phyloP scores from a whole-genome alignment of 176 grass and related monocot genomes.

The Carex pumila region DNA sequence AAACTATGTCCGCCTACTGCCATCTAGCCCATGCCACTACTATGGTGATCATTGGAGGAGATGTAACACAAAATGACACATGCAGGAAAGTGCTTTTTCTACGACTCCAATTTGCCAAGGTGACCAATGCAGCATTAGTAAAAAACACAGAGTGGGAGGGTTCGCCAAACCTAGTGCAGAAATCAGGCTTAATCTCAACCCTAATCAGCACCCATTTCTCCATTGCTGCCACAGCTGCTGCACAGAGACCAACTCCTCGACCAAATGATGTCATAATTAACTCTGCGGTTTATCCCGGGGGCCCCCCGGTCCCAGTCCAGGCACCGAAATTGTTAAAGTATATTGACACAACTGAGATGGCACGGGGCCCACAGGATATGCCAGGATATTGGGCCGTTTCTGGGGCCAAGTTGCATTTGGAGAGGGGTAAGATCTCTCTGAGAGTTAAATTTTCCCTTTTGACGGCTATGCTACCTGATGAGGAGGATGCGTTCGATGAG shows the following conservation, averaged over 20 bases:
- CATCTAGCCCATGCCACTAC: not conserved
- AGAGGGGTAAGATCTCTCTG: slow-evolving; percentile 82
- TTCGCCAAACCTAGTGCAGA: slow-evolving; percentile 77
- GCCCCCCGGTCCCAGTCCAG: slow-evolving; percentile 72
- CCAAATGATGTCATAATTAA: slow-evolving; percentile 80
- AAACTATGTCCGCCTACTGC: not conserved
- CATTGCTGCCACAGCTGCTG: slow-evolving; percentile 37
- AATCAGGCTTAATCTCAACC: slow-evolving; percentile 87
- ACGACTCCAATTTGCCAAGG: slow-evolving; percentile 56
- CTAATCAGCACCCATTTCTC: slow-evolving; percentile 96
- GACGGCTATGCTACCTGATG: slow-evolving; percentile 58
- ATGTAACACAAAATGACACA: not conserved
- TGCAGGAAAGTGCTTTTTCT: slow-evolving; percentile 85
- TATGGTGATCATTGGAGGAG: not conserved
- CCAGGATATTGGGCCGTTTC: slow-evolving; percentile 95
- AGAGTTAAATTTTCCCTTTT: slow-evolving; percentile 71
- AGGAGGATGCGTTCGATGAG: slow-evolving; percentile 40
- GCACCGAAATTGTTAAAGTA: slow-evolving; percentile 78
- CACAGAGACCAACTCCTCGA: slow-evolving; percentile 51
- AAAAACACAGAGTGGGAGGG: slow-evolving; percentile 76
- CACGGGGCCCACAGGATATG: slow-evolving; percentile 70
- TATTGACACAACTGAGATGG: slow-evolving; percentile 77
- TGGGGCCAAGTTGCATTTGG: slow-evolving; percentile 75
- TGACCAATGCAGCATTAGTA: slow-evolving; percentile 34
- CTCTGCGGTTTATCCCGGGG: slow-evolving; percentile 82